These are phyloP conservation scores for Favolaschia claudopus DNA, from an alignment of 768 basidiomycete genomes.

Conservation along the genomic window DNA sequence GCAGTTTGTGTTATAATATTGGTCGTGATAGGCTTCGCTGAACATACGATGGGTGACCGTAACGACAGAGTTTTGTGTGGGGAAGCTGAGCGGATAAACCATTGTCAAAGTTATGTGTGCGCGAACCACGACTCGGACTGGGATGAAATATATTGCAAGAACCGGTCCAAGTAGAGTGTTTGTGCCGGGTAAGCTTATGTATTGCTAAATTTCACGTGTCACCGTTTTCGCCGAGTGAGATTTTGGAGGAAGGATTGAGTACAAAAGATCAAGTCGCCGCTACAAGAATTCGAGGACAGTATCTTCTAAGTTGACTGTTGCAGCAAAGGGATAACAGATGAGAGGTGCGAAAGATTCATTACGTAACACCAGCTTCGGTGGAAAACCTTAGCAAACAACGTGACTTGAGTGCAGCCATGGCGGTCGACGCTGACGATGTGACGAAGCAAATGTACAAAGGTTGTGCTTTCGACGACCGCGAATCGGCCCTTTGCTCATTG, in stretches of 20 bases:
- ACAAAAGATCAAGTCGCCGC: no score
- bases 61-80: slow-evolving; percentile 57
- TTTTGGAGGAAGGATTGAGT: no score
- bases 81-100: slow-evolving; percentile 59
- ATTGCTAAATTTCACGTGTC: no score
- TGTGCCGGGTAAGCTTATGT: no score
- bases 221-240: no score
- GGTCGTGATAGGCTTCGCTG: not conserved
- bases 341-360: not conserved
- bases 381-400: not conserved
- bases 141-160: no score
- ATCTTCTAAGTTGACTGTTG: no score
- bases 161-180: no score
- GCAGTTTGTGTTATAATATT: not conserved
- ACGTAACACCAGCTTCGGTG: not conserved
- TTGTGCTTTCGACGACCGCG: not conserved
- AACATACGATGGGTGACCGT: slow-evolving; percentile 73
- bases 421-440: slow-evolving; percentile 16
- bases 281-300: no score
- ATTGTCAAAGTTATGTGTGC: no score
- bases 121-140: no score
- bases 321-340: no score
- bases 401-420: slow-evolving; percentile 12
- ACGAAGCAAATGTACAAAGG: slow-evolving; percentile 24
- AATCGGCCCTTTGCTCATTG: not conserved